Base-by-base conservation (phyloP, 805 yeast genomes). In the Kuraishia molischiana region DNA sequence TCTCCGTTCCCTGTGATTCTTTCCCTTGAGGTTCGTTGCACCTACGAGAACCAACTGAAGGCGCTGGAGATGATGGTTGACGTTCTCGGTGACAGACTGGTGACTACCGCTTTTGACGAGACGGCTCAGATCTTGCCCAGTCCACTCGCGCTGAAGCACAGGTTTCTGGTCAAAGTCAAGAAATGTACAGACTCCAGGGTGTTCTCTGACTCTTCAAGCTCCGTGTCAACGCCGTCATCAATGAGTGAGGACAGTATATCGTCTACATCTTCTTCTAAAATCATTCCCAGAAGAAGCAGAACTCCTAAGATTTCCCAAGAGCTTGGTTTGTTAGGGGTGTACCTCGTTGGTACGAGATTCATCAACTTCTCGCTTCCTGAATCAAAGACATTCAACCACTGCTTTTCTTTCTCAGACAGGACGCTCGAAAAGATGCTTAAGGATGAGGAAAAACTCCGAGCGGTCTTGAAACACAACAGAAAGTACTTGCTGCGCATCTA, bases 371-470 rank as follows among this genome's bases (percentile, higher is more conserved):
- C 95, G 0, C 60, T 85, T 20, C 95, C 95, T 0, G 94, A 83
- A 47, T 84, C 95, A 1, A 85, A 87, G 49, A 70, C 84, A 0
- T 60, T 56, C 40, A 82, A 83, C 46, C 97, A 87, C 54, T 77
- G 89, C 38, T 92, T 89, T 52, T 87, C 97, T 2, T 73, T 92
- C 43, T 80, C 82, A 43, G 97, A 92, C 49, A 76, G 83, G 38
- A 62, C 76, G 2, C 57, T 85, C 30, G 71, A 71, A 34, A 61
- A 73, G 6, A 71, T 89, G 74, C 52, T 76, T 26, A 79, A 77
- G 43, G 90, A 85, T 44, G 59, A 67, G 1, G 67, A 61, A 2
- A 79, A 77, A 42, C 50, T 58, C 3, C 61, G 64, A 3, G 69
- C 87, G 3, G 50, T 89, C 3, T 67, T 72, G 44, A 83, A 84